phyloP scores from a whole-genome alignment of 2,329 filamentous ascomycete species.

The Colletotrichum spaethianum region DNA sequence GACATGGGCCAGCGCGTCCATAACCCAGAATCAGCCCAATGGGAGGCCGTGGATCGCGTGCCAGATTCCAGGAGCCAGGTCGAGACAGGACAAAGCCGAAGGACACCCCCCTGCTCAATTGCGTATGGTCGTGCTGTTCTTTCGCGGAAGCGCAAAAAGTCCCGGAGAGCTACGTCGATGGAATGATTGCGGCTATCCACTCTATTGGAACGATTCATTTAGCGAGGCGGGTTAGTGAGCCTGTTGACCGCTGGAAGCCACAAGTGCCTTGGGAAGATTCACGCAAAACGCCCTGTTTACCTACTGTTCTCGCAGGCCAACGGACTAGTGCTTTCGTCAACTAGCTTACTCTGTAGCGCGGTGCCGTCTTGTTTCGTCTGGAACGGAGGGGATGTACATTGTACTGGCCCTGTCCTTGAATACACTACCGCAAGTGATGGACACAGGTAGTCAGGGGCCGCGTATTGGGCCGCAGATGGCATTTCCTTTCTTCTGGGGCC shows the following conservation, averaged over 20 bases:
- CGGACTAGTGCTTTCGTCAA: conserved; percentile 8
- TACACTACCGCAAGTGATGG: neutral
- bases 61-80: conserved; percentile 16
- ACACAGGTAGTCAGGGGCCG: conserved; percentile 36
- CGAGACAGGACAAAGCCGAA: neutral
- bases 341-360: conserved; percentile 1
- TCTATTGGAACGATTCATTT: conserved; percentile 37
- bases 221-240: conserved; percentile 29
- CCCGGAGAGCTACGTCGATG: conserved; percentile 23
- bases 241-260: conserved; percentile 12
- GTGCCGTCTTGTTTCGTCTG: conserved; percentile 30
- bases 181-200: conserved; percentile 32
- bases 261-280: conserved; percentile 6
- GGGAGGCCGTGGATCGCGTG: conserved; percentile 19
- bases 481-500: conserved; percentile 37
- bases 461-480: conserved; percentile 39
- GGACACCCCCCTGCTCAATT: conserved; percentile 1
- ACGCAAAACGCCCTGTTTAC: conserved; percentile 16
- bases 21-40: conserved; percentile 1
- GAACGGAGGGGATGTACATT: conserved; percentile 23
- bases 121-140: conserved; percentile 1
- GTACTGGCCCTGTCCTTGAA: conserved; percentile 32
- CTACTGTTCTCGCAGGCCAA: conserved; percentile 9
- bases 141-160: conserved; percentile 34
- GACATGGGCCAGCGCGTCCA: neutral